Evolutionary conservation across 2,329 filamentous ascomycete genomes (phyloP).

Genomic region (Sarocladium strictum): DNA sequence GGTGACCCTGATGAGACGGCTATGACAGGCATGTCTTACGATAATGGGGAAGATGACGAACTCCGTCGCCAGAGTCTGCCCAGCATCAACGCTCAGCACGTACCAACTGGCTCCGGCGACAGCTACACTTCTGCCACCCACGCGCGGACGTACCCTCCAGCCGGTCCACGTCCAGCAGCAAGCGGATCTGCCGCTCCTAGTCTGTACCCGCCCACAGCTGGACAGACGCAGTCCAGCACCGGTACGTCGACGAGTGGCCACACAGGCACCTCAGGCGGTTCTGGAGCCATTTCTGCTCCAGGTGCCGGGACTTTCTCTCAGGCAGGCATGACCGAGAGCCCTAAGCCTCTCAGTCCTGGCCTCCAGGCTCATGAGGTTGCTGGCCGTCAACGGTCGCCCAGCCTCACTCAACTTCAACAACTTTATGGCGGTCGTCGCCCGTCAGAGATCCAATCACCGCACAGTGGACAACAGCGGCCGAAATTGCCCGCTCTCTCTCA

Average conservation of each 20-base stretch:
- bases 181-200: slow-evolving; percentile 28
- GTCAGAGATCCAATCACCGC: slow-evolving; percentile 50
- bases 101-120: slow-evolving; percentile 42
- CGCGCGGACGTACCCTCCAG: slow-evolving; percentile 73
- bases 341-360: slow-evolving; percentile 73
- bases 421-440: slow-evolving; percentile 50
- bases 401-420: slow-evolving; percentile 54
- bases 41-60: slow-evolving; percentile 53
- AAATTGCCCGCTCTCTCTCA: slow-evolving; percentile 32
- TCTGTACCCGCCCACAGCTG: slow-evolving; percentile 57
- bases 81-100: slow-evolving; percentile 67
- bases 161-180: slow-evolving; percentile 45
- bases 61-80: slow-evolving; percentile 65
- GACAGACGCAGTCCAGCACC: slow-evolving; percentile 49
- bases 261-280: slow-evolving; percentile 43
- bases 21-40: slow-evolving; percentile 53
- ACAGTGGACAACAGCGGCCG: slow-evolving; percentile 33
- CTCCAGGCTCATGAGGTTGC: slow-evolving; percentile 47
- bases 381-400: slow-evolving; percentile 58
- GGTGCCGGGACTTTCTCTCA: slow-evolving; percentile 61
- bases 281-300: slow-evolving; percentile 22
- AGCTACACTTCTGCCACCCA: slow-evolving; percentile 51
- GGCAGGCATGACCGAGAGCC: slow-evolving; percentile 75
- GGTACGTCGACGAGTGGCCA: slow-evolving; percentile 47
- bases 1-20: slow-evolving; percentile 47